These are phyloP conservation scores for Corrigiola litoralis DNA, from an alignment of 179 eudicot species.

Conservation along the genomic window DNA sequence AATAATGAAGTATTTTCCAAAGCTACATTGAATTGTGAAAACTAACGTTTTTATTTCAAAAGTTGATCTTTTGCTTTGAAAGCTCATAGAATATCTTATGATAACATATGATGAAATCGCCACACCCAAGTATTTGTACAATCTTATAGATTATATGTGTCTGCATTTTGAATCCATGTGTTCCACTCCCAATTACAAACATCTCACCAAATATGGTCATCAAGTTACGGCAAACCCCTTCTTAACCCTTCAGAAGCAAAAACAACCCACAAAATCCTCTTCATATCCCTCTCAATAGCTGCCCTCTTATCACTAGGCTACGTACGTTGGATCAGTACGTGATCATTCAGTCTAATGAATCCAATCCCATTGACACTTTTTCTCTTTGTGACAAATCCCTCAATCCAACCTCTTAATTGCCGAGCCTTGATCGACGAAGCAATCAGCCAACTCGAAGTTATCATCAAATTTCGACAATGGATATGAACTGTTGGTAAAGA, in stretches of 20 bases:
- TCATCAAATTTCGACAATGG: background rate
- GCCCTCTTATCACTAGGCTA: constrained; percentile 14
- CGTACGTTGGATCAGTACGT: constrained; percentile 15
- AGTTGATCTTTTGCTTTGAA: too few species aligned
- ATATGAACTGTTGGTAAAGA: constrained; percentile 10
- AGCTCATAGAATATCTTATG: too few species aligned
- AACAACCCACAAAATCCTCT: constrained; percentile 11
- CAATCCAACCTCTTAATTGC: constrained; percentile 27
- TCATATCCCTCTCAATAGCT: constrained; percentile 2
- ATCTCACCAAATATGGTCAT: background rate
- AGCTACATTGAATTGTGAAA: too few species aligned
- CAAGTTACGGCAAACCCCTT: constrained; percentile 14
- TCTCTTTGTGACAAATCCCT: constrained; percentile 29
- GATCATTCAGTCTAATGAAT: background rate
- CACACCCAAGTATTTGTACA: too few species aligned
- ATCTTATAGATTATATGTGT: too few species aligned
- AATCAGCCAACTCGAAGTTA: background rate
- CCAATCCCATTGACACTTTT: background rate
- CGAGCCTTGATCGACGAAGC: constrained; percentile 23
- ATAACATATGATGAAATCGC: too few species aligned
- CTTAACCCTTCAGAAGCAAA: constrained; percentile 8
- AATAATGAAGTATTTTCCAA: too few species aligned
- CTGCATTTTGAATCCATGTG: too few species aligned
- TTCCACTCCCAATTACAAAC: background rate
- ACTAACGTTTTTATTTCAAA: too few species aligned